A percentile compares a stretch with the other conserved stretches of the same genome.
These are phyloP conservation scores for Sugiyamaella qingdaonensis DNA, from an alignment of 805 yeast species.

Conservation along the genomic window DNA sequence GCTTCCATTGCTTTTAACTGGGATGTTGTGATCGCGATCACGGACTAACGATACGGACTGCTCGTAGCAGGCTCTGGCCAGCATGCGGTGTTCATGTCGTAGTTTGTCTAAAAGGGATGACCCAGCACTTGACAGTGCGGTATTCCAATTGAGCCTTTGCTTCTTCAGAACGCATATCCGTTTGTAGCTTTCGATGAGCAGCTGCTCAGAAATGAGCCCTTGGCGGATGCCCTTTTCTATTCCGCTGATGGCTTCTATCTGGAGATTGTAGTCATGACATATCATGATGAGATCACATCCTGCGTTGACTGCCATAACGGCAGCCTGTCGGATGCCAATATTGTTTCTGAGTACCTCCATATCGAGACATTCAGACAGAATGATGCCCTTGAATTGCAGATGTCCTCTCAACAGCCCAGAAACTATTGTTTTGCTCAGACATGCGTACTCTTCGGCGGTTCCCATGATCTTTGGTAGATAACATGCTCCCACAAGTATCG, in stretches of 20 bases:
- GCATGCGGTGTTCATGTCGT: slow-evolving; percentile 41
- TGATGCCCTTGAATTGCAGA: slow-evolving; percentile 51
- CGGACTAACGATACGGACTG: slow-evolving; percentile 50
- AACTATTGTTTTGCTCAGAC: slow-evolving; percentile 50
- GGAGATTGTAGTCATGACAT: slow-evolving; percentile 51
- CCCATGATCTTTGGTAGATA: slow-evolving; percentile 54
- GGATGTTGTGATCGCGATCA: slow-evolving; percentile 42
- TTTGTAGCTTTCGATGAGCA: slow-evolving; percentile 36
- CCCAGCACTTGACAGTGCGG: slow-evolving; percentile 35
- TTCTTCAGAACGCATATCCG: slow-evolving; percentile 44
- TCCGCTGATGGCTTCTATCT: slow-evolving; percentile 51
- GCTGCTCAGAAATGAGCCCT: slow-evolving; percentile 36
- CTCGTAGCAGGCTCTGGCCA: slow-evolving; percentile 45
- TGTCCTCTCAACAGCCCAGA: slow-evolving; percentile 49
- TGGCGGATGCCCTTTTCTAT: slow-evolving; percentile 33
- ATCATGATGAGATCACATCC: slow-evolving; percentile 62
- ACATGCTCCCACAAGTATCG: slow-evolving; percentile 57
- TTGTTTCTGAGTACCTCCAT: slow-evolving; percentile 58
- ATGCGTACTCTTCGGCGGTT: slow-evolving; percentile 58
- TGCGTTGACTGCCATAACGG: slow-evolving; percentile 54
- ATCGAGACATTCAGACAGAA: slow-evolving; percentile 56
- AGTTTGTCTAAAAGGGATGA: slow-evolving; percentile 24
- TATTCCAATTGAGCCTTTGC: slow-evolving; percentile 42
- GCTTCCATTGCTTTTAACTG: slow-evolving; percentile 39
- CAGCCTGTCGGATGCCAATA: slow-evolving; percentile 61